Base-by-base conservation (phyloP, 1,139 yeast species). In the Candida sp. region DNA sequence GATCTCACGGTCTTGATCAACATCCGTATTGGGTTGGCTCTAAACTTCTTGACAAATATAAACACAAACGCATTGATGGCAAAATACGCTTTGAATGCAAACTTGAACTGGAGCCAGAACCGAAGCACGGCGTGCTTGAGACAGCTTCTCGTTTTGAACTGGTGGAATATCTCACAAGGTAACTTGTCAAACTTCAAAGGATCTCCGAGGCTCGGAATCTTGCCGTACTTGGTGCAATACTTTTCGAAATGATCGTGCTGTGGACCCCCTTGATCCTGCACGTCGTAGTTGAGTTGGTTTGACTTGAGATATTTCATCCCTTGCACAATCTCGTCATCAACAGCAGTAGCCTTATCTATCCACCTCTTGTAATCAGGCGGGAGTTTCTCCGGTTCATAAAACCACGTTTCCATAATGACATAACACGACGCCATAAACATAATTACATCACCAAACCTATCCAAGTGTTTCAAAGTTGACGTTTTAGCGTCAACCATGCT, bases 361-460 rank as follows among this genome's bases (percentile, higher is more conserved):
- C 81, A 76, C 38, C 60, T 58, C 28, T 65, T 63, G 55, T 76
- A 76, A n/a, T 70, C 63, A 4, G 67, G 65, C 5, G 77, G 70
- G 33, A 76, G 58, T 38, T 62, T 62, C 11, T 65, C 63, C 1
- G 80, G 80, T 46, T 62, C 54, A 54, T 60, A 73, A 51, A 72
- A 70, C 80, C 80, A 75, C 30, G 68, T 51, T 54, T 64, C 69
- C 78, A 75, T 75, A 45, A 75, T 70, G 27, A 70, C 59, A 48
- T 57, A 66, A 58, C 52, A 63, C 40, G 56, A 58, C 17, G 37
- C 63, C 50, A 55, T 64, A 62, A 54, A 65, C 55, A 54, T 57
- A 7, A 49, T 39, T 5, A 57, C 60, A 49, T 59, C 64, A 32
- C 56, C 66, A 38, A 41, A 50, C 5, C 27, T 33, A 44, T 41